phyloP scores from a whole-genome alignment of 2,329 filamentous ascomycete species.

The Myriosclerotinia curreyana region DNA sequence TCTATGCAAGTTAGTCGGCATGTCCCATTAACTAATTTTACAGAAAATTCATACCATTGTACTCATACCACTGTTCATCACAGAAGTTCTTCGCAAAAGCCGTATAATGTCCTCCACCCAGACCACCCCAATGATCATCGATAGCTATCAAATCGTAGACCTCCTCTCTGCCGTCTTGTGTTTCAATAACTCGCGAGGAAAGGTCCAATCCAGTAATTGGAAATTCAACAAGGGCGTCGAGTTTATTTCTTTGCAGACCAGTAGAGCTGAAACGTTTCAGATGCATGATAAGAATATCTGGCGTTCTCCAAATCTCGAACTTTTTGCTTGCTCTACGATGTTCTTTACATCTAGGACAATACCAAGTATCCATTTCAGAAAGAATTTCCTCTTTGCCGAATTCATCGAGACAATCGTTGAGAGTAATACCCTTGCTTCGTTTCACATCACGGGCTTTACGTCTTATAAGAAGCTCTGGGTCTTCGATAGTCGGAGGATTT shows the following conservation, averaged over 20 bases:
- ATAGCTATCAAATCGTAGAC: slow-evolving; percentile 93
- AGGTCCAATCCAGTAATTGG: slow-evolving; percentile 85
- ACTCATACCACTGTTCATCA: slow-evolving; percentile 89
- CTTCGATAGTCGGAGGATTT: slow-evolving; percentile 47
- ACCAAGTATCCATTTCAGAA: slow-evolving; percentile 96
- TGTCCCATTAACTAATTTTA: not conserved
- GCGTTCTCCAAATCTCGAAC: slow-evolving; percentile 94
- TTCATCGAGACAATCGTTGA: slow-evolving; percentile 90
- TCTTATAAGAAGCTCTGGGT: slow-evolving; percentile 63
- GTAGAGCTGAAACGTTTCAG: slow-evolving; percentile 92
- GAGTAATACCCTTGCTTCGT: slow-evolving; percentile 70
- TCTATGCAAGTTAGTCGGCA: slow-evolving; percentile 57
- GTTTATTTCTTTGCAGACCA: slow-evolving; percentile 79
- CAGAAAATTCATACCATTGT: slow-evolving; percentile 69
- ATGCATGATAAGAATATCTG: slow-evolving; percentile 92
- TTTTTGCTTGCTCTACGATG: slow-evolving; percentile 91
- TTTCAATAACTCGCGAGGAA: slow-evolving; percentile 71
- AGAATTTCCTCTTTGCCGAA: slow-evolving; percentile 92
- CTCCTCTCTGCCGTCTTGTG: slow-evolving; percentile 75
- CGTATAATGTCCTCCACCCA: slow-evolving; percentile 95
- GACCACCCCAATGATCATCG: slow-evolving; percentile 90
- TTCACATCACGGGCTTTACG: slow-evolving; percentile 62
- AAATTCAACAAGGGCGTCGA: slow-evolving; percentile 88
- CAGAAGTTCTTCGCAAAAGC: slow-evolving; percentile 91
- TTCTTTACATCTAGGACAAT: slow-evolving; percentile 93